Conservation (phyloP, 495 filamentous ascomycete species). For the Aspergillus cavernicola region DNA sequence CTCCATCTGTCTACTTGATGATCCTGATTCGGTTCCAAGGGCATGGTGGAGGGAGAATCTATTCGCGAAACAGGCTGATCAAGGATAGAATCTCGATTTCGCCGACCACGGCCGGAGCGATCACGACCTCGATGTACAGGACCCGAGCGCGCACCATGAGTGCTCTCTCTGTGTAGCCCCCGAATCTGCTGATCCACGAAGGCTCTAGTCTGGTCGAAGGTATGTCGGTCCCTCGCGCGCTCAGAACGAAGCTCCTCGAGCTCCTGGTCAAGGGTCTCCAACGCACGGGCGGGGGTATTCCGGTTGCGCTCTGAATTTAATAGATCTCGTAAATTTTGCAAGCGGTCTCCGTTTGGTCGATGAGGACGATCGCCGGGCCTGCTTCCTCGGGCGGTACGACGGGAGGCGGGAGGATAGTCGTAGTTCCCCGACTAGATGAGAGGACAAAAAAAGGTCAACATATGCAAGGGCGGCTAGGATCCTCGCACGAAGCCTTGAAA, state of each 20-base stretch:
- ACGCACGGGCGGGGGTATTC: conserved; percentile 36
- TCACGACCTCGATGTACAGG: conserved; percentile 10
- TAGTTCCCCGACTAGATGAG: conserved; percentile 54
- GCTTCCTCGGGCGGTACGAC: conserved; percentile 27
- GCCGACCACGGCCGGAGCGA: conserved; percentile 10
- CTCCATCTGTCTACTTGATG: conserved; percentile 38
- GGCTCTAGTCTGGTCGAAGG: conserved; percentile 27
- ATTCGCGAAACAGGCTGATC: conserved; percentile 43
- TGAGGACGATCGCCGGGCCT: conserved; percentile 18
- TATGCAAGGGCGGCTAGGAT: background rate
- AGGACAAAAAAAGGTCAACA: conserved; percentile 18
- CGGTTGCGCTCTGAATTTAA: conserved; percentile 34
- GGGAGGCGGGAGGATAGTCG: conserved; percentile 52
- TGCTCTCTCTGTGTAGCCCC: conserved; percentile 15
- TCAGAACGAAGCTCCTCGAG: conserved; percentile 29
- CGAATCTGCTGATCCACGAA: conserved; percentile 27
- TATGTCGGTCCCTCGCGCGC: conserved; percentile 18
- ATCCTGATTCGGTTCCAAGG: conserved; percentile 28
- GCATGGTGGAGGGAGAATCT: conserved; percentile 36
- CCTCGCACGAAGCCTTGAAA: background rate
- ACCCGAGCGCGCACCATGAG: conserved; percentile 15
- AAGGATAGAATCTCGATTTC: conserved; percentile 11
- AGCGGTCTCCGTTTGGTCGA: conserved; percentile 16
- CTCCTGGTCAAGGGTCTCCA: conserved; percentile 39
- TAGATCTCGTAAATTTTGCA: conserved; percentile 41